Conservation (phyloP, 1,139 yeast genomes). For the Trichomonascaceae sp. region DNA sequence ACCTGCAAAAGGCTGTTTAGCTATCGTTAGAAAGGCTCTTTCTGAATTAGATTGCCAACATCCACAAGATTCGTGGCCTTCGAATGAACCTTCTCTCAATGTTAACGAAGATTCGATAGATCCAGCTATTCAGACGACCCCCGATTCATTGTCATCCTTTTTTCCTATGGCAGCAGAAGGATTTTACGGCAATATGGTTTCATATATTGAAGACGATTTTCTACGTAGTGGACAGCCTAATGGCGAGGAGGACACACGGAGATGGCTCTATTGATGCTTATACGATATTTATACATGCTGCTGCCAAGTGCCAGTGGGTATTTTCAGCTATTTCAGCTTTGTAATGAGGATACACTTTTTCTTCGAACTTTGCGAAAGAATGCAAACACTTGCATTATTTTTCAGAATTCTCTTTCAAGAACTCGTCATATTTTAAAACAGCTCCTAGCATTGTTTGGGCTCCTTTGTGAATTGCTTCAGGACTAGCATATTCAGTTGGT, state of each 20-base stretch:
- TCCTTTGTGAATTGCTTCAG: constrained; percentile 57
- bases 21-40: constrained; percentile 6
- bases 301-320: neutral
- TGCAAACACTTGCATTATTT: neutral
- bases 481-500: constrained; percentile 58
- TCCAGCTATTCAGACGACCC: neutral
- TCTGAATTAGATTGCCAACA: neutral
- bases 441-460: constrained; percentile 54
- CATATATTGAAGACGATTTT: constrained; percentile 15
- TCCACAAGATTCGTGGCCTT: neutral
- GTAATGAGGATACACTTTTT: too few species aligned
- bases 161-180: constrained; percentile 17
- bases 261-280: neutral
- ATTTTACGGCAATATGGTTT: constrained; percentile 16
- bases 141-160: constrained; percentile 16
- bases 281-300: too few species aligned
- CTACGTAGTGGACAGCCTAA: neutral
- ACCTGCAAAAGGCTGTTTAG: constrained; percentile 18
- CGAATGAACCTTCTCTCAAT: neutral
- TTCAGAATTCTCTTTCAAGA: constrained; percentile 16
- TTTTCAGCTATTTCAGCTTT: neutral
- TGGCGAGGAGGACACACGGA: neutral
- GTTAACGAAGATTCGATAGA: neutral
- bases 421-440: constrained; percentile 48
- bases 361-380: too few species aligned